phyloP scores from a whole-genome alignment of 345 rosid genomes.

The Hevea brasiliensis region DNA sequence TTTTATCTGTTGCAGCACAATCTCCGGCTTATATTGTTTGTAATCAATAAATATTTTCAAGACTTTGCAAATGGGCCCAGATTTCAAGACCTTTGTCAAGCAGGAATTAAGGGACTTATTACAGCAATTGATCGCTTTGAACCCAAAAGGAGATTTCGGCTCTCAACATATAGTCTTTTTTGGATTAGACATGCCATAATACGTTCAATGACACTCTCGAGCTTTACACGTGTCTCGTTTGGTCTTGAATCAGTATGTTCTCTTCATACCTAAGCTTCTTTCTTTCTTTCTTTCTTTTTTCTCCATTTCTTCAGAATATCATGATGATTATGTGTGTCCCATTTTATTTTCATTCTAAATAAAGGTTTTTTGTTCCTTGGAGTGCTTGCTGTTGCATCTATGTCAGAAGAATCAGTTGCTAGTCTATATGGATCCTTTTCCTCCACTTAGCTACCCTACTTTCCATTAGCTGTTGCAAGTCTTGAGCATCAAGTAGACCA shows the following conservation, averaged over 20 bases:
- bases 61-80: constrained; percentile 71
- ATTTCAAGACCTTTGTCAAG: constrained; percentile 96
- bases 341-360: background rate
- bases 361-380: too few relatives aligned
- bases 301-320: background rate
- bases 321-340: background rate
- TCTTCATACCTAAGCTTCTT: constrained; percentile 13
- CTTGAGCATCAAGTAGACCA: background rate
- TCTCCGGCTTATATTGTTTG: constrained; percentile 88
- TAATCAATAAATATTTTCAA: constrained; percentile 83
- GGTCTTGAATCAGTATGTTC: constrained; percentile 85
- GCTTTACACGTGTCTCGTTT: constrained; percentile 79
- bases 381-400: too few relatives aligned
- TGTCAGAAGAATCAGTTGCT: too few relatives aligned
- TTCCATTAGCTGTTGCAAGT: background rate
- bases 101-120: constrained; percentile 87
- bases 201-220: constrained; percentile 84
- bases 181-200: constrained; percentile 95
- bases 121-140: constrained; percentile 94
- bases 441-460: background rate
- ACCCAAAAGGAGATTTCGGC: constrained; percentile 66
- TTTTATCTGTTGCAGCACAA: constrained; percentile 68
- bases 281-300: background rate
- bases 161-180: constrained; percentile 83
- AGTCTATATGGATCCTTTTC: background rate